Percentiles rank a stretch among this genome's conserved stretches.
These are phyloP conservation scores for Apiotrichum mycotoxinovorans DNA, from an alignment of 1,284 basidiomycete genomes.

Conservation along the genomic window DNA sequence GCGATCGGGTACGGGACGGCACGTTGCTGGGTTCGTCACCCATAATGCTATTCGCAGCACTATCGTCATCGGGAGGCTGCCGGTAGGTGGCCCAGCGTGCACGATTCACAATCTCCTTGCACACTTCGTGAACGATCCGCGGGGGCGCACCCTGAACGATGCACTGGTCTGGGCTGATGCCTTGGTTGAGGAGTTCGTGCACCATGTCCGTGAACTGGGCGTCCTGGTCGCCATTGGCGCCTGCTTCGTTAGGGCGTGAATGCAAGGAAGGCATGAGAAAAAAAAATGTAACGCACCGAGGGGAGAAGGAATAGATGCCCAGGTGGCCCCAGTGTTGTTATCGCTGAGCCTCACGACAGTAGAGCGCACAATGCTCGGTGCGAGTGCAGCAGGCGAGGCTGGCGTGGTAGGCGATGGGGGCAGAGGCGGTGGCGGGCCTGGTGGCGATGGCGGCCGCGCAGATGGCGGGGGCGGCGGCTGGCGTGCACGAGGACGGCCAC, in stretches of 20 bases:
- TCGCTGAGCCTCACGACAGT: constrained; percentile 16
- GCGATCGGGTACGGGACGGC: neutral
- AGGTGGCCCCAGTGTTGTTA: neutral
- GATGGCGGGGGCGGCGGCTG: neutral
- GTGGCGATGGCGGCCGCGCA: neutral
- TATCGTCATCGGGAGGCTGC: constrained; percentile 18
- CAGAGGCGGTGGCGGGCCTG: neutral
- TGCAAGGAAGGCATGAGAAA: too few relatives aligned
- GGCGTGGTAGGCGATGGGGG: neutral
- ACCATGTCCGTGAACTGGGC: constrained; percentile 36
- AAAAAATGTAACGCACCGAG: neutral
- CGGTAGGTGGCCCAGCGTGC: constrained; percentile 22
- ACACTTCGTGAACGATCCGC: constrained; percentile 33
- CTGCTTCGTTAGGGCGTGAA: neutral
- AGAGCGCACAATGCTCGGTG: constrained; percentile 7
- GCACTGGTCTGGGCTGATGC: constrained; percentile 30
- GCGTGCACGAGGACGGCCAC: neutral
- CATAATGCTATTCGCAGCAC: constrained; percentile 8
- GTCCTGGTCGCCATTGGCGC: constrained; percentile 25
- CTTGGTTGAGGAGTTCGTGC: constrained; percentile 33
- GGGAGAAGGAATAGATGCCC: neutral
- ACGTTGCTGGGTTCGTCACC: neutral
- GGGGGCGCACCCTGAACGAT: constrained; percentile 32
- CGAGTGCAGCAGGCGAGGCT: neutral
- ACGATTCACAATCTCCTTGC: constrained; percentile 36